phyloP scores from a whole-genome alignment of 495 filamentous ascomycete genomes.

The Lindgomyces ingoldianus region DNA sequence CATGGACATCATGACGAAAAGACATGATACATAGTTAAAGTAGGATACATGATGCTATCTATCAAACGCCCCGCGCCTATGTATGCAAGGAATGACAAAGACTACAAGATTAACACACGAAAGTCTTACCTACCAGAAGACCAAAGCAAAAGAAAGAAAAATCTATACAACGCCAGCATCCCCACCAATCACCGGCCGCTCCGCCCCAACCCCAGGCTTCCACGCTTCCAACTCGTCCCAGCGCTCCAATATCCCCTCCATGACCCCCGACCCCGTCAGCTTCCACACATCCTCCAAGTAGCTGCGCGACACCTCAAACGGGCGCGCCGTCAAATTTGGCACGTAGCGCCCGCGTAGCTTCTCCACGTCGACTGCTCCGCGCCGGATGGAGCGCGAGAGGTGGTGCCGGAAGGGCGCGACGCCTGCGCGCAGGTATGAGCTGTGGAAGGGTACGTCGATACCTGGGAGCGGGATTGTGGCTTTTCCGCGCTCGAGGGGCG shows the following conservation, averaged over 20 bases:
- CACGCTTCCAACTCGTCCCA: constrained; percentile 68
- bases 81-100: too few species aligned
- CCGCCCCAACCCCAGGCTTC: too few species aligned
- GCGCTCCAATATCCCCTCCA: constrained; percentile 85
- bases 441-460: constrained; percentile 99
- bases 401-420: constrained; percentile 98
- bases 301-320: constrained; percentile 96
- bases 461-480: constrained; percentile 95
- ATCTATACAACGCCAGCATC: too few species aligned
- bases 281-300: constrained; percentile 98
- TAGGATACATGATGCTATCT: too few species aligned
- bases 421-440: constrained; percentile 92
- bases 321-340: constrained; percentile 95
- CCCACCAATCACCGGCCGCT: too few species aligned
- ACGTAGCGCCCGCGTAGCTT: constrained; percentile 98
- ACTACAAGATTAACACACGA: too few species aligned
- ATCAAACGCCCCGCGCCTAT: too few species aligned
- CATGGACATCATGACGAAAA: too few species aligned
- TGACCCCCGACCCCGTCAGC: constrained; percentile 89
- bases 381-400: constrained; percentile 98
- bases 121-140: too few species aligned
- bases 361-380: constrained; percentile 95
- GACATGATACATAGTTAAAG: too few species aligned
- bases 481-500: constrained; percentile 88
- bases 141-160: too few species aligned